These are phyloP conservation scores for Saturnispora silvae DNA, from an alignment of 805 yeast species.

Conservation along the genomic window DNA sequence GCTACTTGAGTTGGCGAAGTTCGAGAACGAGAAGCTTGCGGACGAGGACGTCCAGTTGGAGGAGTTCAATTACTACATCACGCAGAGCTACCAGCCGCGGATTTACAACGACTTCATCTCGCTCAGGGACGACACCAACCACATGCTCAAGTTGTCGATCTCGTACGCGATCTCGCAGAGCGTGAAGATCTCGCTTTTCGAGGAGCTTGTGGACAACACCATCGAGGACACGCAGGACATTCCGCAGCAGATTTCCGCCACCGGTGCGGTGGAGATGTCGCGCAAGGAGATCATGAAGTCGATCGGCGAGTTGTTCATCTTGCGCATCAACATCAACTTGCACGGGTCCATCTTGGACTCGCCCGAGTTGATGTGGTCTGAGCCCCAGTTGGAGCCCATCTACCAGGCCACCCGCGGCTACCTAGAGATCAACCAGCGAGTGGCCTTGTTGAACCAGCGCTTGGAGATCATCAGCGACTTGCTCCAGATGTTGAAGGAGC, in stretches of 20 bases:
- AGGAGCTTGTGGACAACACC: slow-evolving; percentile 91
- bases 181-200: slow-evolving; percentile 89
- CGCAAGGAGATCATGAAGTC: slow-evolving; percentile 94
- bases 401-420: slow-evolving; percentile 96
- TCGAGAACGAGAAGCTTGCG: slow-evolving; percentile 85
- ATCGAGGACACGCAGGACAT: slow-evolving; percentile 96
- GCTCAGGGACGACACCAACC: slow-evolving; percentile 76
- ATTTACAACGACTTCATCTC: slow-evolving; percentile 93
- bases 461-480: slow-evolving; percentile 89
- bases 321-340: slow-evolving; percentile 69
- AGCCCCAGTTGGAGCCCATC: slow-evolving; percentile 94
- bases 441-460: slow-evolving; percentile 79
- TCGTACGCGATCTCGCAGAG: slow-evolving; percentile 95
- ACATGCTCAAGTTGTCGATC: slow-evolving; percentile 84
- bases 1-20: slow-evolving; percentile 73
- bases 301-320: slow-evolving; percentile 88
- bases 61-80: slow-evolving; percentile 90
- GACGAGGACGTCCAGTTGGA: slow-evolving; percentile 89
- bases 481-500: slow-evolving; percentile 93
- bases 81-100: slow-evolving; percentile 90
- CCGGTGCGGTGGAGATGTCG: slow-evolving; percentile 92
- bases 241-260: slow-evolving; percentile 88
- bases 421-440: slow-evolving; percentile 89
- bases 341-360: slow-evolving; percentile 89
- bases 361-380: slow-evolving; percentile 98